Evolutionary conservation across 495 filamentous ascomycete species (phyloP), one percentile per base, ranked within the genome.

Genomic region (Penicillium robsamsonii): DNA sequence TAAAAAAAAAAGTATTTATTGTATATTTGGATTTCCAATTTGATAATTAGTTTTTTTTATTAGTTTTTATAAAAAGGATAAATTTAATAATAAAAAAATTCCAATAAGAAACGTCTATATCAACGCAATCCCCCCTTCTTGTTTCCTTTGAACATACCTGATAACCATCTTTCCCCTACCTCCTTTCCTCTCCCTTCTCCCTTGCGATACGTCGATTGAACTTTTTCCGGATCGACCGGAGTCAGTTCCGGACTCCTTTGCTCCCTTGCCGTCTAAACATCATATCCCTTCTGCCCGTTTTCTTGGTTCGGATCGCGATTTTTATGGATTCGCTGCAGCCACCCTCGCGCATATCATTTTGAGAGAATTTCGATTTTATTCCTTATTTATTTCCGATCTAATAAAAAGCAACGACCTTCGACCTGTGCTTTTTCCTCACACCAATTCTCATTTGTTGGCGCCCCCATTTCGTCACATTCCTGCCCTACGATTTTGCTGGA

Each of bases 211-310:
- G 43, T 66, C 68, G 35, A 58, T 63, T 35, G 46, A 56, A 65
- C 58, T 59, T 58, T 46, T 50, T 56, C 46, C 71, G 72, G 72
- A 73, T 68, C 63, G 61, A 68, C 69, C 74, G 68, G 72, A 62
- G 54, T 59, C 50, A 69, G 49, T 75, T 71, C 72, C 73, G 73
- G 60, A 64, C 67, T 73, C 66, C 72, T 67, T 70, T 69, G 65
- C 70, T 68, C 64, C 68, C 73, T 73, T 73, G 69, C 72, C 70
- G 70, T 52, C 55, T 60, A 59, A 66, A 60, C 54, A 52, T 62
- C 46, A 62, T 65, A 65, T 67, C 62, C 62, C 65, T 68, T 65
- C 64, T 64, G 49, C 60, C 62, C 59, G 48, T 68, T 68, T 63
- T 56, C 57, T 57, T 61, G 69, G 62, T 68, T 71, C 60, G 62